Conservation (phyloP, 805 yeast species). For the Wickerhamomyces bovis region DNA sequence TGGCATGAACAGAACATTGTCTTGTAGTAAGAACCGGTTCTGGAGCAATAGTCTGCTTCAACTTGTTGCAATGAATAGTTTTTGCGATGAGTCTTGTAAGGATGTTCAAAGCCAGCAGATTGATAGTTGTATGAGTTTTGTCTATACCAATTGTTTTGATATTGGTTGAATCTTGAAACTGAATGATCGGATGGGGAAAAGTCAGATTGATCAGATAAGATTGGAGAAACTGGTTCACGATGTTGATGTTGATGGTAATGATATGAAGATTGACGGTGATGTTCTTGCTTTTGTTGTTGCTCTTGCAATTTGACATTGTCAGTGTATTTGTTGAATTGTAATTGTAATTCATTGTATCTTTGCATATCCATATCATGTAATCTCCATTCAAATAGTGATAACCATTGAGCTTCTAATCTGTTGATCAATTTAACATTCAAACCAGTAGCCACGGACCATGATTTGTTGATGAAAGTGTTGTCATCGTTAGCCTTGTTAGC, state of each 20-base stretch:
- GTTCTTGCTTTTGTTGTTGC: constrained; percentile 13
- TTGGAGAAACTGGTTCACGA: constrained; percentile 19
- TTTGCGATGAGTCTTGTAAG: constrained; percentile 10
- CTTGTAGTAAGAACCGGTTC: constrained; percentile 20
- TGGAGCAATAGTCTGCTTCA: constrained; percentile 20
- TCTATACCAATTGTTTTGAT: constrained; percentile 6
- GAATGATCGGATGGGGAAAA: constrained; percentile 16
- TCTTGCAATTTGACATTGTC: constrained; percentile 19
- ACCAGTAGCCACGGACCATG: constrained; percentile 97
- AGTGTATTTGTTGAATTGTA: constrained; percentile 21
- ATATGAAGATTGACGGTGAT: constrained; percentile 5
- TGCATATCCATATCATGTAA: constrained; percentile 33
- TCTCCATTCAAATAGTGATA: constrained; percentile 53
- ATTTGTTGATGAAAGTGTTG: constrained; percentile 88
- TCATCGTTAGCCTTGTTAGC: constrained; percentile 96
- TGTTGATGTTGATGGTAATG: constrained; percentile 4
- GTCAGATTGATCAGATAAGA: constrained; percentile 12
- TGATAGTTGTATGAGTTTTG: constrained; percentile 7
- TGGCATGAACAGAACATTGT: constrained; percentile 19
- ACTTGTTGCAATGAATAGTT: constrained; percentile 13
- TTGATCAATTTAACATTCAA: constrained; percentile 57
- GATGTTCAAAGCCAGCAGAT: constrained; percentile 10
- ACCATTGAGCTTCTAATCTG: constrained; percentile 65
- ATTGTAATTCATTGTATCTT: constrained; percentile 18
- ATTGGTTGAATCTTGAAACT: constrained; percentile 6